phyloP scores from a whole-genome alignment of 1,284 basidiomycete genomes.

The Leccinum proliferum region DNA sequence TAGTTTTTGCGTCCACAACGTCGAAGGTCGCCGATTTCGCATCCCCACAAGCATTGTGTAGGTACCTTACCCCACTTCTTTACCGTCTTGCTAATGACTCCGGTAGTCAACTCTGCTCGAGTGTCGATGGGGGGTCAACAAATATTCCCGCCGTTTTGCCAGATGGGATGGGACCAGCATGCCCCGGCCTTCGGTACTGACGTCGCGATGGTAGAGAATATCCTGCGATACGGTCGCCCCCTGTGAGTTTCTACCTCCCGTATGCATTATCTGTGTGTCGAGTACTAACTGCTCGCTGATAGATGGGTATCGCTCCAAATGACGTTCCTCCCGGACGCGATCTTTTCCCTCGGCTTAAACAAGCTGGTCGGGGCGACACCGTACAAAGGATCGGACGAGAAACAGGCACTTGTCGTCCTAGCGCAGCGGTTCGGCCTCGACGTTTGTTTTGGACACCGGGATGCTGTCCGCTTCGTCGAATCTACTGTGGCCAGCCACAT shows the following conservation, averaged over 20 bases:
- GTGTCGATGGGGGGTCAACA: neutral
- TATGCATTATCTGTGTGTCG: neutral
- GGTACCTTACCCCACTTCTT: neutral
- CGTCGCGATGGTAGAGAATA: too few relatives aligned
- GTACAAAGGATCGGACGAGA: neutral
- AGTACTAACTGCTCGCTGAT: neutral
- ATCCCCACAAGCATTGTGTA: neutral
- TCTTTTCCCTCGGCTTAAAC: neutral
- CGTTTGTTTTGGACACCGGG: neutral
- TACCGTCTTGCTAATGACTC: neutral
- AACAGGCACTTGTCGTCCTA: neutral
- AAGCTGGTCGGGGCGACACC: neutral
- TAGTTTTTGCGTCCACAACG: neutral
- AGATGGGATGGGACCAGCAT: neutral
- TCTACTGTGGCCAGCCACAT: neutral
- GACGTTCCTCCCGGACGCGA: too few relatives aligned
- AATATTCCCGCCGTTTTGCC: neutral
- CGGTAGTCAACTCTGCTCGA: neutral
- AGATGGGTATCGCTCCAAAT: neutral
- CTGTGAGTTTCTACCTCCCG: neutral
- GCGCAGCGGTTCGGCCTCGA: neutral
- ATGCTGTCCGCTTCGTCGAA: neutral
- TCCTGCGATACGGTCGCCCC: too few relatives aligned
- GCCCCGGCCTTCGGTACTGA: neutral
- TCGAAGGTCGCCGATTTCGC: neutral